Percentiles rank a stretch among this genome's conserved stretches.
Evolutionary conservation across 371 early-diverging fungal genomes (phyloP).

Genomic region (Mucor racemosus): DNA sequence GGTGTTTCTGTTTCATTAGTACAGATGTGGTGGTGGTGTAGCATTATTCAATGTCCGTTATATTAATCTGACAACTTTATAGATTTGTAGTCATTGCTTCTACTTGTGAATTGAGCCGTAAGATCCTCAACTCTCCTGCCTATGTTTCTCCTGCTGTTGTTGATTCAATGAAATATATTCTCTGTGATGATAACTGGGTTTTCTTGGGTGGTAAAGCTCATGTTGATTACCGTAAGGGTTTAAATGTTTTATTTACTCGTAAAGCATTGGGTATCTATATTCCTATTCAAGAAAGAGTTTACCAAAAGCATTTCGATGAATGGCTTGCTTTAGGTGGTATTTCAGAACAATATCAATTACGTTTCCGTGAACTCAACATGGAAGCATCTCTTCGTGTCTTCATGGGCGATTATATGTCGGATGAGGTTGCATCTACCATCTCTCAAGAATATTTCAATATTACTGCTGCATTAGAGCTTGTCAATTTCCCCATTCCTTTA

Average conservation of each 20-base stretch:
- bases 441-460: slow-evolving; percentile 58
- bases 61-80: not conserved
- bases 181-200: slow-evolving; percentile 58
- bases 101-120: slow-evolving; percentile 56
- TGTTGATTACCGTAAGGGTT: slow-evolving; percentile 54
- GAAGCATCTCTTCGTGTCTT: slow-evolving; percentile 59
- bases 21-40: not conserved
- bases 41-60: slow-evolving; percentile 9
- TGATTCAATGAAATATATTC: slow-evolving; percentile 55
- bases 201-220: slow-evolving; percentile 56
- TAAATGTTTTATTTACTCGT: slow-evolving; percentile 56
- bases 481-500: slow-evolving; percentile 60
- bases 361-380: slow-evolving; percentile 60
- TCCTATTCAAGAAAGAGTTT: slow-evolving; percentile 54
- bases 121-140: slow-evolving; percentile 52
- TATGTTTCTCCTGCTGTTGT: slow-evolving; percentile 54
- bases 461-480: slow-evolving; percentile 60
- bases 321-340: slow-evolving; percentile 51
- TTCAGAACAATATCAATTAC: slow-evolving; percentile 45
- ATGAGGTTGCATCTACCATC: slow-evolving; percentile 47
- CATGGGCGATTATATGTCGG: slow-evolving; percentile 53
- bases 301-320: slow-evolving; percentile 48
- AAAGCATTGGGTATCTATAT: slow-evolving; percentile 56
- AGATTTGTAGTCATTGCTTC: slow-evolving; percentile 62
- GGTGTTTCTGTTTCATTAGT: not conserved